These are phyloP conservation scores for Gossypium schwendimanii DNA, from an alignment of 441 rosid species.

Conservation along the genomic window DNA sequence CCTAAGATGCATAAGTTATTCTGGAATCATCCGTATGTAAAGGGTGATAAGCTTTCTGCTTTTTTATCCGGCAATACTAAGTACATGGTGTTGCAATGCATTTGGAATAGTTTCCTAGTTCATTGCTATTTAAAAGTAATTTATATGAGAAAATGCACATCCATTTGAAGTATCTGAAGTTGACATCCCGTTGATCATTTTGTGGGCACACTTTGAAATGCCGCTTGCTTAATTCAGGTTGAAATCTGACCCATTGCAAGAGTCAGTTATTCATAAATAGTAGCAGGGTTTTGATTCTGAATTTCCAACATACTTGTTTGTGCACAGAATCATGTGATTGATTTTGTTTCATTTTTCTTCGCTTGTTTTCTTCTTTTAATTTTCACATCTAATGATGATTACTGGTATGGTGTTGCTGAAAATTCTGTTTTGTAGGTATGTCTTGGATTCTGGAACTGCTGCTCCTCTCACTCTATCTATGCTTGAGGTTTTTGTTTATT, in stretches of 20 bases:
- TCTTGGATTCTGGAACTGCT: constrained; percentile 88
- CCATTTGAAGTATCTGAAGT: background rate
- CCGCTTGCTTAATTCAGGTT: background rate
- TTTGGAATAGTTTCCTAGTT: background rate
- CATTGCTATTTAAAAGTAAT: background rate
- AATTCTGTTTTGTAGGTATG: constrained; percentile 63
- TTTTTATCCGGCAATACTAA: background rate
- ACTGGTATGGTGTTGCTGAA: constrained; percentile 15
- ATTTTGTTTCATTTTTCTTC: background rate
- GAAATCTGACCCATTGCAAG: background rate
- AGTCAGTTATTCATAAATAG: background rate
- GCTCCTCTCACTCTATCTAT: constrained; percentile 95
- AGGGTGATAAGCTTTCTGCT: background rate
- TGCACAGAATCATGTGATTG: background rate
- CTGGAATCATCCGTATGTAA: background rate
- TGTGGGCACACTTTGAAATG: background rate
- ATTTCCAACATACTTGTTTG: background rate
- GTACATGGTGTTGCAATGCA: background rate
- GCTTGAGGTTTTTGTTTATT: constrained; percentile 69
- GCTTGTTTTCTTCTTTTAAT: background rate
- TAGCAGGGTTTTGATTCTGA: background rate
- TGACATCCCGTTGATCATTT: background rate
- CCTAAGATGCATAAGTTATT: constrained; percentile 1
- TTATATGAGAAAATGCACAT: background rate
- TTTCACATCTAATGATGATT: background rate